A percentile compares a stretch with the other conserved stretches of the same genome.
phyloP scores from a whole-genome alignment of 2,329 filamentous ascomycete genomes.

The Salinomyces thailandicus region DNA sequence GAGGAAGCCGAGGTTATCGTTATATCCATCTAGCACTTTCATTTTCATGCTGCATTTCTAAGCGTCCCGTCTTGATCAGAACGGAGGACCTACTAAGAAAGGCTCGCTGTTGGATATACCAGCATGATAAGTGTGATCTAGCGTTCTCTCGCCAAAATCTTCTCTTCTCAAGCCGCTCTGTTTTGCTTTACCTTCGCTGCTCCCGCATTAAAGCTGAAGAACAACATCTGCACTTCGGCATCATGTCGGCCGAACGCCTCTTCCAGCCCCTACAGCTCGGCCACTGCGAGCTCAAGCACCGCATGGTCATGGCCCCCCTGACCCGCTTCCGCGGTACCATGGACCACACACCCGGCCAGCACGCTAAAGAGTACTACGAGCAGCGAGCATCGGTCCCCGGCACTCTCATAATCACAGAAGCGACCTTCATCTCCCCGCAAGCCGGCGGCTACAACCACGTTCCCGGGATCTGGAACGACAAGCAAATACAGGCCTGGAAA shows the following conservation, averaged over 20 bases:
- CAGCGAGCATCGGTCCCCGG: conserved; percentile 44
- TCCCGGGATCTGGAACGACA: conserved; percentile 47
- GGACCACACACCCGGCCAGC: conserved; percentile 24
- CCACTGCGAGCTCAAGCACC: conserved; percentile 32
- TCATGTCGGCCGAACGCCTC: conserved; percentile 13
- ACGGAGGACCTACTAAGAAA: no score
- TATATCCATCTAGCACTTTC: no score
- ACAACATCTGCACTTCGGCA: no score
- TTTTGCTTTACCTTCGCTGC: no score
- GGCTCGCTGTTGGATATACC: no score
- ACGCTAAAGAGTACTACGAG: conserved; percentile 42
- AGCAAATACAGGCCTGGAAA: conserved; percentile 52
- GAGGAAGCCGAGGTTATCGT: no score
- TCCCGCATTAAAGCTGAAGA: no score
- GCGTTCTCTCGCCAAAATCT: no score
- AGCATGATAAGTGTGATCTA: no score
- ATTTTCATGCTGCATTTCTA: no score
- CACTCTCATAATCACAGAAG: conserved; percentile 51
- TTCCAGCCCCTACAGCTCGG: conserved; percentile 36
- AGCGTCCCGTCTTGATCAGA: no score
- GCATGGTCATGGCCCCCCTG: conserved; percentile 47
- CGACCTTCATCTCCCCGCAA: conserved; percentile 40
- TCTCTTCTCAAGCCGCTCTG: no score
- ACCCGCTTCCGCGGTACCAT: conserved; percentile 40
- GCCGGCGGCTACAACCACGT: conserved; percentile 41